Conservation (phyloP, 345 rosid species). For the Acer saccharum region DNA sequence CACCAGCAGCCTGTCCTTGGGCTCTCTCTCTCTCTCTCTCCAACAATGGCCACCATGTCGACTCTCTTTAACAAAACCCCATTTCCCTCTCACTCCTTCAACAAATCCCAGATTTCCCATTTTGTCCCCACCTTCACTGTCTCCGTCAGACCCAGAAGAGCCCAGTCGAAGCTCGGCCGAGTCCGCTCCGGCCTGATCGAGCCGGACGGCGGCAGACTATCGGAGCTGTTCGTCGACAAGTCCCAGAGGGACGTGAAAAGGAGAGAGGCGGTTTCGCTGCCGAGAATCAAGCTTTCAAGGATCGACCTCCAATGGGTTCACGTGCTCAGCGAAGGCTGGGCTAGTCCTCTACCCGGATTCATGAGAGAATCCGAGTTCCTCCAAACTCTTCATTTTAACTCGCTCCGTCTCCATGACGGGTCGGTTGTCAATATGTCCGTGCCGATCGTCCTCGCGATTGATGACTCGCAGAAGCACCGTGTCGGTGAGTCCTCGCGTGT, state of each 20-base stretch:
- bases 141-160: constrained; percentile 27
- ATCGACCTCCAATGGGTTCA: constrained; percentile 92
- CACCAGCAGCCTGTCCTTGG: not conserved
- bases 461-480: constrained; percentile 66
- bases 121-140: constrained; percentile 38
- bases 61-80: constrained; percentile 39
- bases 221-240: constrained; percentile 66
- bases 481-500: constrained; percentile 72
- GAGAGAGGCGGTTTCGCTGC: constrained; percentile 62
- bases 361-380: constrained; percentile 99
- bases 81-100: constrained; percentile 39
- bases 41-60: constrained; percentile 73
- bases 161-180: constrained; percentile 15
- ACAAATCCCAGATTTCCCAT: constrained; percentile 43
- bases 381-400: constrained; percentile 99
- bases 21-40: constrained; percentile 10
- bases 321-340: constrained; percentile 99
- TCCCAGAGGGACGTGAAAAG: constrained; percentile 51
- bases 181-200: constrained; percentile 63
- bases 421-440: constrained; percentile 97
- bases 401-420: constrained; percentile 88
- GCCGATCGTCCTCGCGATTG: constrained; percentile 87
- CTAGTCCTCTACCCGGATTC: constrained; percentile 93
- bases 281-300: constrained; percentile 63
- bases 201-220: constrained; percentile 89